Conservation (phyloP, 139 green algal species). For the Chlorella sp. region DNA sequence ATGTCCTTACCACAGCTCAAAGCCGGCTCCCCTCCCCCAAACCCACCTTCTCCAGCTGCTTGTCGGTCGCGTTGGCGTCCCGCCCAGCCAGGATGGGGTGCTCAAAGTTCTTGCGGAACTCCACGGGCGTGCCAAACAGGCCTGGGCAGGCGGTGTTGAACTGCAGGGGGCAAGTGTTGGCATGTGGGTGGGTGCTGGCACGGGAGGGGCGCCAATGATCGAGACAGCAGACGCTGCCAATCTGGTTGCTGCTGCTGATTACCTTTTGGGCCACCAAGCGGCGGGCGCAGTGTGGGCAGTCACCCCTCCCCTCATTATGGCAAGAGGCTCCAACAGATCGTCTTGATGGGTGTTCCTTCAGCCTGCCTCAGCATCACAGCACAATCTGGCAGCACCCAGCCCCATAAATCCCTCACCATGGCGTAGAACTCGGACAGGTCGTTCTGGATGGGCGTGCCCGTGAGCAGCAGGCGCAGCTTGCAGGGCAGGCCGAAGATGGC, state of each 20-base stretch:
- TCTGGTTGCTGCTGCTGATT: background rate
- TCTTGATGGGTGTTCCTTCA: too few species aligned
- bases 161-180: constrained; percentile 31
- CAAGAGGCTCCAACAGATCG: too few species aligned
- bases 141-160: constrained; percentile 96
- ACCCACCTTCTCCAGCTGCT: constrained; percentile 28
- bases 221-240: background rate
- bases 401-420: too few species aligned
- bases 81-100: constrained; percentile 77
- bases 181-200: too few species aligned
- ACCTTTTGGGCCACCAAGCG: background rate
- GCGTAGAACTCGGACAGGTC: constrained; percentile 63
- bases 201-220: too few species aligned
- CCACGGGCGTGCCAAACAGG: constrained; percentile 75
- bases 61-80: constrained; percentile 79
- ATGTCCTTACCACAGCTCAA: background rate
- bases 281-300: background rate
- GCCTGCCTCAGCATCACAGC: too few species aligned
- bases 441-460: constrained; percentile 95
- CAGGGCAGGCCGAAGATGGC: constrained; percentile 84
- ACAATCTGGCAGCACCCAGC: too few species aligned
- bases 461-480: constrained; percentile 91
- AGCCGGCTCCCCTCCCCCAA: background rate
- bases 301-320: too few species aligned
- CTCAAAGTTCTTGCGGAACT: constrained; percentile 80